Evolutionary conservation across 179 eudicot species (phyloP).

Genomic region (Beta macrorhiza): DNA sequence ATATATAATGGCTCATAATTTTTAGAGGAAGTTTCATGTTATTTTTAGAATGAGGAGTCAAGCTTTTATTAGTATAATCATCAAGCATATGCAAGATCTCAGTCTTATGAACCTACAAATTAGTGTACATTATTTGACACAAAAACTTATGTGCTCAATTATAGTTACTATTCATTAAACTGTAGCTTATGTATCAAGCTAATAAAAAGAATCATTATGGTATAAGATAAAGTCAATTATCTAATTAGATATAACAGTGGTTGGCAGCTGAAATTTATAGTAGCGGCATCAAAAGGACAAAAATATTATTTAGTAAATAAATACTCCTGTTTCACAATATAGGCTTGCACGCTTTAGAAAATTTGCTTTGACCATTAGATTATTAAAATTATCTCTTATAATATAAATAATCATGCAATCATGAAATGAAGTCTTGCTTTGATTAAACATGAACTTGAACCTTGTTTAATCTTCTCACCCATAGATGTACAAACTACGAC

Average conservation of each 20-base stretch:
- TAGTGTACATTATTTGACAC: constrained; percentile 2
- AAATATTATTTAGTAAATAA: no score
- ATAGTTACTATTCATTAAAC: background rate
- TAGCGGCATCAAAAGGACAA: background rate
- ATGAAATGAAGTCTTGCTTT: no score
- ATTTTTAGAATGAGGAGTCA: background rate
- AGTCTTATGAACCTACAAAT: background rate
- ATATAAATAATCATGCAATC: no score
- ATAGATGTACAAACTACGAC: no score
- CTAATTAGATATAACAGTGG: background rate
- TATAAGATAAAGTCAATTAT: background rate
- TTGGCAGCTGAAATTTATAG: background rate
- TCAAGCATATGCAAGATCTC: background rate
- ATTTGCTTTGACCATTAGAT: no score
- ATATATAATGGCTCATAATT: background rate
- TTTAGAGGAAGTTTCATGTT: background rate
- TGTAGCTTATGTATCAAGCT: background rate
- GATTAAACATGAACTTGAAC: no score
- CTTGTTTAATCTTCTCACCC: no score
- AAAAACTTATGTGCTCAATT: background rate
- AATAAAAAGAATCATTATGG: background rate
- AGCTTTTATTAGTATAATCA: no score
- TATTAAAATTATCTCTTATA: no score
- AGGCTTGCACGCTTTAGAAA: no score
- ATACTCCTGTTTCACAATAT: no score